Conservation (phyloP, 2,329 filamentous ascomycete genomes). For the Trichophyton mentagrophytes region DNA sequence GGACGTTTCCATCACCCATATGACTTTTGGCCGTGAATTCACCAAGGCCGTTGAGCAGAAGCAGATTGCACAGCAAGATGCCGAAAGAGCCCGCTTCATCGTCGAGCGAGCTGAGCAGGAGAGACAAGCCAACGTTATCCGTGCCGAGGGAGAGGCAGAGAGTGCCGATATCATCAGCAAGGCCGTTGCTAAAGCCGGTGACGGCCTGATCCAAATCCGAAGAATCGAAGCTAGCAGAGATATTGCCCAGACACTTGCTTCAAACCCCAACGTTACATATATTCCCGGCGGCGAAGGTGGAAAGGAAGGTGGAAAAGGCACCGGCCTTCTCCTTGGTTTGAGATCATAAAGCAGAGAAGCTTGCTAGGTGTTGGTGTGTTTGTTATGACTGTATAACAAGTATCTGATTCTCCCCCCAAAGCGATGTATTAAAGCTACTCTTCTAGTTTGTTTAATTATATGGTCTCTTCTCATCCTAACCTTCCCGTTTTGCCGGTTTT, state of each 20-base stretch:
- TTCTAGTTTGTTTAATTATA: slow-evolving; percentile 5
- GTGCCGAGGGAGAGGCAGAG: slow-evolving; percentile 95
- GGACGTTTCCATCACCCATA: slow-evolving; percentile 98
- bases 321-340: slow-evolving; percentile 55
- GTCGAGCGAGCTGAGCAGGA: slow-evolving; percentile 99
- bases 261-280: slow-evolving; percentile 93
- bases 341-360: slow-evolving; percentile 33
- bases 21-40: slow-evolving; percentile 99
- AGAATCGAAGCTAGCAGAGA: slow-evolving; percentile 95
- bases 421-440: slow-evolving; percentile 6
- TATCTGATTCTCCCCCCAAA: slow-evolving; percentile 2
- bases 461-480: neutral
- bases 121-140: slow-evolving; percentile 94
- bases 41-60: slow-evolving; percentile 98
- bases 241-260: slow-evolving; percentile 77
- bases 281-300: slow-evolving; percentile 57
- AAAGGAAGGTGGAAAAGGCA: slow-evolving; percentile 47
- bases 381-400: slow-evolving; percentile 5
- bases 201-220: slow-evolving; percentile 88
- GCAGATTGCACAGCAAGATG: slow-evolving; percentile 98
- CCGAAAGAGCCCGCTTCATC: slow-evolving; percentile 92
- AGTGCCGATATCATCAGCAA: slow-evolving; percentile 89
- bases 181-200: slow-evolving; percentile 83
- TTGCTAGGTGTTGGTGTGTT: neutral
- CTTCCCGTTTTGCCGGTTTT: neutral